Evolutionary conservation across 2,329 filamentous ascomycete species (phyloP).

Genomic region (Verticillium zaregamsianum): DNA sequence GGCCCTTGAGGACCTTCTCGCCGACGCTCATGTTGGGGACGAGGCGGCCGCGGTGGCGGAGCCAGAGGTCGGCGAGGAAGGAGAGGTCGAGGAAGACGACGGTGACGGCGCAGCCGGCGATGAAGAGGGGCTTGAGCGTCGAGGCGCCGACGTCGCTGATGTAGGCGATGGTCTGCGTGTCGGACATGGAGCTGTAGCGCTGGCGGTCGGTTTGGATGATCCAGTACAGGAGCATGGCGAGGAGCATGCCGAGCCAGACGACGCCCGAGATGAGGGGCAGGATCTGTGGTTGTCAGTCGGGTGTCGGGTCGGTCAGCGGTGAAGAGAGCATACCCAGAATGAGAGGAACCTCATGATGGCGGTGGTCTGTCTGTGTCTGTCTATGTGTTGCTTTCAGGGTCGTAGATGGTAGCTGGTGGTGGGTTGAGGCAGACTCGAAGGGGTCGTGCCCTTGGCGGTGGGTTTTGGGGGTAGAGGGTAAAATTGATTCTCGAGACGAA

Average conservation of each 20-base stretch:
- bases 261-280: conserved; percentile 65
- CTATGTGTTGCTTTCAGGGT: not conserved
- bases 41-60: conserved; percentile 77
- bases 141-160: conserved; percentile 64
- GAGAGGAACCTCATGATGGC: conserved; percentile 14
- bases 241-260: conserved; percentile 63
- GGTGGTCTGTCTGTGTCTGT: not conserved
- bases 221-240: conserved; percentile 71
- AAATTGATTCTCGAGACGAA: too few species aligned
- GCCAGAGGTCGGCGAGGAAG: conserved; percentile 77
- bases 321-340: conserved; percentile 30
- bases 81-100: conserved; percentile 77
- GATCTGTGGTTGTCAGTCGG: conserved; percentile 34
- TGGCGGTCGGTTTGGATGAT: conserved; percentile 47
- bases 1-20: conserved; percentile 58
- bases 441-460: not conserved
- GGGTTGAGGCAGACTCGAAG: not conserved
- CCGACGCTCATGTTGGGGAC: conserved; percentile 62
- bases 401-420: not conserved
- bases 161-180: conserved; percentile 60
- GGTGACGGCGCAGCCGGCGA: conserved; percentile 65
- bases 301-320: not conserved
- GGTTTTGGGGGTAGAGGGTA: not conserved
- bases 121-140: conserved; percentile 71
- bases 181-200: conserved; percentile 58